Evolutionary conservation across 441 rosid genomes (phyloP).

Genomic region (Geranium incanum): DNA sequence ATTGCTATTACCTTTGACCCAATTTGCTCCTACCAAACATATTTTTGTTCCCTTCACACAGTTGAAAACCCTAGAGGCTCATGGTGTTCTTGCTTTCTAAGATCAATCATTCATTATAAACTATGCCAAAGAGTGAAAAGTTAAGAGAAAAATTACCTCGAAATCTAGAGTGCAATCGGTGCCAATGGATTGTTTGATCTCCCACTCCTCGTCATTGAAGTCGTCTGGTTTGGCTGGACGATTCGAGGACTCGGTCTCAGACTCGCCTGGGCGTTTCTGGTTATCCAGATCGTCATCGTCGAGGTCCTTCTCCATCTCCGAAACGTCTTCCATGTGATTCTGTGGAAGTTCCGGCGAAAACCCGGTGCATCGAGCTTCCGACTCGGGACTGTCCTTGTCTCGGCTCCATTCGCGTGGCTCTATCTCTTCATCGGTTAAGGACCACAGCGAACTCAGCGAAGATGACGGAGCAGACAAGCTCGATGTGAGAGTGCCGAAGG

Average conservation of each 20-base stretch:
- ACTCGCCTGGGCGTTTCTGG: conserved; percentile 23
- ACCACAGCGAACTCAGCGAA: not conserved
- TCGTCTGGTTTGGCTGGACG: conserved; percentile 41
- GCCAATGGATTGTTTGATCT: conserved; percentile 50
- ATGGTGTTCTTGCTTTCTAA: too few relatives aligned
- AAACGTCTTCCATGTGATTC: conserved; percentile 5
- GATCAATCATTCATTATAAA: too few relatives aligned
- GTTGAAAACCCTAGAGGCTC: too few relatives aligned
- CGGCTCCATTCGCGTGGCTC: not conserved
- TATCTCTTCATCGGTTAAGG: not conserved
- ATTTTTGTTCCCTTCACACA: too few relatives aligned
- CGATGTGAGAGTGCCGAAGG: not conserved
- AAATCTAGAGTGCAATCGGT: conserved; percentile 57
- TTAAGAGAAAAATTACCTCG: conserved; percentile 40
- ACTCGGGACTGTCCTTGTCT: not conserved
- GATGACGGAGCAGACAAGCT: not conserved
- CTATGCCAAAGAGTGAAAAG: not conserved
- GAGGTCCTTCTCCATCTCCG: conserved; percentile 44
- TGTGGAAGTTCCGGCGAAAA: not conserved
- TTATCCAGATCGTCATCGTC: conserved; percentile 44
- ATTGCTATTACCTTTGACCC: too few relatives aligned
- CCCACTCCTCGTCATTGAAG: conserved; percentile 49
- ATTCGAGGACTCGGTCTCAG: conserved; percentile 15
- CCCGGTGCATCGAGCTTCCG: too few relatives aligned
- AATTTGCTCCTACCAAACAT: too few relatives aligned